Base-by-base conservation (phyloP, 2,329 filamentous ascomycete genomes). In the Penicillium sp. region DNA sequence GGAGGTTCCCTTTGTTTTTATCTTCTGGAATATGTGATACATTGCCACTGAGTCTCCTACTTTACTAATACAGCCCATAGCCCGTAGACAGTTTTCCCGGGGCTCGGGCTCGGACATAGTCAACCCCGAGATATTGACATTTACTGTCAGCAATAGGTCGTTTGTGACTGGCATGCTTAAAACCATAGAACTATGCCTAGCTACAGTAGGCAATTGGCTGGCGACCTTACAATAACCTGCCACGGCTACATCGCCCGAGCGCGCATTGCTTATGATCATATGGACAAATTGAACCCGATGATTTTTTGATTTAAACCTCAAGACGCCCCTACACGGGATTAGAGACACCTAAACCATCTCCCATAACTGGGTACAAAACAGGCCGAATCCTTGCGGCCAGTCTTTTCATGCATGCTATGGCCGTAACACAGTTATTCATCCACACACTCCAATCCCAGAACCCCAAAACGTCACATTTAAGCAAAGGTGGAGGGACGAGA, bases 401-500 rank as follows among this genome's bases (percentile, higher is more conserved):
- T 62, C 59, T 67, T 65, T 67, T 62, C 59, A 60, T 68, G 63
- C 64, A 69, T 67, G 63, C 63, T 65, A 65, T 68, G 64, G 66
- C 66, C 66, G 63, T 68, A 62, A 67, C 64, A 65, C 59, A 68
- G 64, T 68, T 62, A 65, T 69, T 67, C 63, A 68, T 67, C 64
- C 62, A 55, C 63, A 69, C 66, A 68, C 60, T 61, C 65, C 65
- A 54, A 57, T 54, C 64, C 54, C 53, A 59, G 64, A 62, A 56
- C 45, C 50, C 58, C 54, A 62, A 57, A 64, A 62, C 59, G 48
- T 63, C 62, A 65, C 76, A 71, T 81, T 82, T 89, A 97, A 82
- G 89, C 93, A 82, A 97, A 97, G 75, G 93, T 98, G 70, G 88
- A 88, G 69, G 93, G 93, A 77, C 93, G 86, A 78, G 83, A 88